Evolutionary conservation across 768 basidiomycete genomes (phyloP).

Genomic region (Cubamyces lactineus): DNA sequence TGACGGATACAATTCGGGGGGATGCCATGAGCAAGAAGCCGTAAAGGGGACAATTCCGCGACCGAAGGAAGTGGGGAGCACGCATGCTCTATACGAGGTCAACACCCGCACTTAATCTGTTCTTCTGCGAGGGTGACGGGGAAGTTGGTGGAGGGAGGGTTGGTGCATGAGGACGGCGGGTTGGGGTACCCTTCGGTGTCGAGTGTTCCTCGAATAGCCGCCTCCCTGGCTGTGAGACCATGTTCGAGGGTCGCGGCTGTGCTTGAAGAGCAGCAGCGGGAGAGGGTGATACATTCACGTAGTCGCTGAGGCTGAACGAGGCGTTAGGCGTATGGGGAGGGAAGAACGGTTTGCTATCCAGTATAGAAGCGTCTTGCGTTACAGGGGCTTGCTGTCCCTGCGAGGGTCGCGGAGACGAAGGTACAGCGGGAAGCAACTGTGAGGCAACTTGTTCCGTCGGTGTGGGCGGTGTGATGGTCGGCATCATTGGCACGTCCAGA

Average conservation of each 20-base stretch:
- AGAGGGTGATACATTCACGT: slow-evolving; percentile 73
- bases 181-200: slow-evolving; percentile 6
- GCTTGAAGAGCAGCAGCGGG: slow-evolving; percentile 43
- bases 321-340: slow-evolving; percentile 42
- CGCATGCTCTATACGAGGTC: slow-evolving; percentile 26
- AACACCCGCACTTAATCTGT: slow-evolving; percentile 29
- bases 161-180: not conserved
- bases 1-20: slow-evolving; percentile 14
- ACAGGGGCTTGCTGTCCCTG: slow-evolving; percentile 3
- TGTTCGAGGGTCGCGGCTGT: slow-evolving; percentile 43
- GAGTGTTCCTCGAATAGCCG: slow-evolving; percentile 76
- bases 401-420: slow-evolving; percentile 11
- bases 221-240: slow-evolving; percentile 65
- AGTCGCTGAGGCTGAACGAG: slow-evolving; percentile 70
- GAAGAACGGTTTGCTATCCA: slow-evolving; percentile 21
- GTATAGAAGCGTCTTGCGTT: slow-evolving; percentile 9
- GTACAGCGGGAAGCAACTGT: slow-evolving; percentile 17
- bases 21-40: not conserved
- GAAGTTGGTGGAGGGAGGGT: slow-evolving; percentile 5
- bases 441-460: slow-evolving; percentile 24
- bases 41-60: not conserved
- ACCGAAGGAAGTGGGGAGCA: not conserved
- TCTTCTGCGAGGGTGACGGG: slow-evolving; percentile 8
- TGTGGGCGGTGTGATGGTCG: slow-evolving; percentile 39
- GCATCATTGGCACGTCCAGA: slow-evolving; percentile 32